Percentiles rank a stretch among this genome's conserved stretches.
phyloP scores from a whole-genome alignment of 2,329 filamentous ascomycete species.

The Colletotrichum magnum region DNA sequence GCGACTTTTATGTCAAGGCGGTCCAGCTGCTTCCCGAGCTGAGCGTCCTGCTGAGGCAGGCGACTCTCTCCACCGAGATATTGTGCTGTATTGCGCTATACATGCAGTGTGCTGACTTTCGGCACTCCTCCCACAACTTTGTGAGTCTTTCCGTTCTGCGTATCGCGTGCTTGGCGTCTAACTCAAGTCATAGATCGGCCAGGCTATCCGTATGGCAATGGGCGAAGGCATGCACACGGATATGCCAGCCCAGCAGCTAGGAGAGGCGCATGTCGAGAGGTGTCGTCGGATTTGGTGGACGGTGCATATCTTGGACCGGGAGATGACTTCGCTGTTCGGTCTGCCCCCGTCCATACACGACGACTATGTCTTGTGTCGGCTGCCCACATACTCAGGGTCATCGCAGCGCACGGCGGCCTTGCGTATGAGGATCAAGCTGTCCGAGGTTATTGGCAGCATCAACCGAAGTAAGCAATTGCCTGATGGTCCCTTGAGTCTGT shows the following conservation, averaged over 20 bases:
- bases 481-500: too few relatives aligned
- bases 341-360: slow-evolving; percentile 64
- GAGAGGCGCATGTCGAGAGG: slow-evolving; percentile 57
- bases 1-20: slow-evolving; percentile 61
- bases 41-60: slow-evolving; percentile 56
- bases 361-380: slow-evolving; percentile 62
- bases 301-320: slow-evolving; percentile 65
- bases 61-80: slow-evolving; percentile 63
- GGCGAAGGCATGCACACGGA: slow-evolving; percentile 67
- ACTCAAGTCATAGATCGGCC: slow-evolving; percentile 56
- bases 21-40: slow-evolving; percentile 60
- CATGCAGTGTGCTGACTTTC: slow-evolving; percentile 64
- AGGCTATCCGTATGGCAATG: slow-evolving; percentile 65
- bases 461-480: slow-evolving; percentile 44
- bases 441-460: slow-evolving; percentile 48
- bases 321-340: slow-evolving; percentile 69
- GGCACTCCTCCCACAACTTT: slow-evolving; percentile 60
- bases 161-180: not conserved
- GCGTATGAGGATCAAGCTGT: slow-evolving; percentile 51
- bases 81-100: slow-evolving; percentile 67
- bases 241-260: slow-evolving; percentile 60
- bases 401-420: slow-evolving; percentile 46
- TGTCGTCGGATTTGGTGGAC: slow-evolving; percentile 69
- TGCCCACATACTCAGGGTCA: slow-evolving; percentile 49
- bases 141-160: slow-evolving; percentile 47